phyloP scores from a whole-genome alignment of 208 protist species.

The Leishmania aethiopica region DNA sequence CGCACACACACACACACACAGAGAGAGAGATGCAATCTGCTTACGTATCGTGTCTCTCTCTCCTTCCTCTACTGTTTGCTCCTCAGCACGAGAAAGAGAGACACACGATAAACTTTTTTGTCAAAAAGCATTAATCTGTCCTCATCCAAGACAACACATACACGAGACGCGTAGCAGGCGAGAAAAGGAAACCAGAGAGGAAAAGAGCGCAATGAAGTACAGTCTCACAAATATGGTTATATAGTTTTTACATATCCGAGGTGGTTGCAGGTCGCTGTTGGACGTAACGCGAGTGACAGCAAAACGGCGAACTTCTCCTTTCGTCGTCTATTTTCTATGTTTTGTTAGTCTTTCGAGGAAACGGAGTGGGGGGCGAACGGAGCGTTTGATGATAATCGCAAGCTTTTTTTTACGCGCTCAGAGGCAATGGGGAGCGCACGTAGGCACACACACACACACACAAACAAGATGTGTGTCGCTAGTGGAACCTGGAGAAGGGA shows the following conservation, averaged over 20 bases:
- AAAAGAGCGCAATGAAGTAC: not conserved
- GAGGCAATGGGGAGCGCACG: not conserved
- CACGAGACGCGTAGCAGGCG: not conserved
- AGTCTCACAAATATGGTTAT: not conserved
- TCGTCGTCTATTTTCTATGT: not conserved
- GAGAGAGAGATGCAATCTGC: not conserved
- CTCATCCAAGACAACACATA: not conserved
- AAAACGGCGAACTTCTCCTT: not conserved
- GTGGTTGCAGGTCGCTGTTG: not conserved
- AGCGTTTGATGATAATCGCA: not conserved
- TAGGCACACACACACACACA: not conserved
- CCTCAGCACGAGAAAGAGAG: not conserved
- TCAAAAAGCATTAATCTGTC: not conserved
- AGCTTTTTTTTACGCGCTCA: not conserved
- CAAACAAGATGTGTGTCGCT: not conserved
- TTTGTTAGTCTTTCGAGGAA: not conserved
- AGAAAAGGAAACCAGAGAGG: not conserved
- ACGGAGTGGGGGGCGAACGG: not conserved
- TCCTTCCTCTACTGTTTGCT: not conserved
- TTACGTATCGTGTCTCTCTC: not conserved
- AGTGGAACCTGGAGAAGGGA: constrained; percentile 5
- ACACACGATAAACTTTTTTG: not conserved
- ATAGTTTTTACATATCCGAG: not conserved
- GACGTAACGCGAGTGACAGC: not conserved
- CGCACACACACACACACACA: too few species aligned